Evolutionary conservation across 768 basidiomycete species (phyloP).

Genomic region (Dentipellis fragilis): DNA sequence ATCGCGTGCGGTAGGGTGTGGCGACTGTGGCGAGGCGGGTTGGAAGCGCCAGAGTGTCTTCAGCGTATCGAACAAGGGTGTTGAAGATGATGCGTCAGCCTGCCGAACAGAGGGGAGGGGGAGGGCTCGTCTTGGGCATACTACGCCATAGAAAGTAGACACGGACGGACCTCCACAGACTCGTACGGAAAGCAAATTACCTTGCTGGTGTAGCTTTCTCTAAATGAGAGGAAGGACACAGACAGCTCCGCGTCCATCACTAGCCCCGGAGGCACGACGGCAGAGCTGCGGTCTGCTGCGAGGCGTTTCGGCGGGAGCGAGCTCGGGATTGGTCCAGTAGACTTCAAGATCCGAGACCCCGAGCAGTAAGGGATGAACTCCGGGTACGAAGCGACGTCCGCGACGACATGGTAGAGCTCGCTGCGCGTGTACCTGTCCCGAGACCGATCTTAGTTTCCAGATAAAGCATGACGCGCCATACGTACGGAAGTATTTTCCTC

Average conservation of each 20-base stretch:
- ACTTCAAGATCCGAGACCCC: conserved; percentile 49
- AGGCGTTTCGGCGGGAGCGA: conserved; percentile 18
- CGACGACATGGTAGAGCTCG: conserved; percentile 79
- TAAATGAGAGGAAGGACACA: conserved; percentile 80
- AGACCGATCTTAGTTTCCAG: conserved; percentile 4
- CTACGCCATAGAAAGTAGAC: neutral
- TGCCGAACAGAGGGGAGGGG: conserved; percentile 19
- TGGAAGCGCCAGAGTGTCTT: conserved; percentile 69
- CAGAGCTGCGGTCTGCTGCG: conserved; percentile 18
- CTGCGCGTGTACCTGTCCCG: conserved; percentile 57
- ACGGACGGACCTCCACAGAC: conserved; percentile 61
- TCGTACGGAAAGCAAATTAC: conserved; percentile 75
- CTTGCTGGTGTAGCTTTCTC: conserved; percentile 78
- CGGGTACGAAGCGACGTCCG: conserved; percentile 80
- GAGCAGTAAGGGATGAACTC: conserved; percentile 87
- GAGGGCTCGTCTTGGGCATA: conserved; percentile 1
- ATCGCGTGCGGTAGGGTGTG: conserved; percentile 23
- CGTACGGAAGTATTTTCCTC: conserved; percentile 82
- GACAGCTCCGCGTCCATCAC: conserved; percentile 78
- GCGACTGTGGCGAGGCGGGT: conserved; percentile 36
- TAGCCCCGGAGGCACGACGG: conserved; percentile 18
- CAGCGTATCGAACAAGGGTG: conserved; percentile 64
- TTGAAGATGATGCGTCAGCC: conserved; percentile 65
- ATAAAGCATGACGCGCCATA: conserved; percentile 12
- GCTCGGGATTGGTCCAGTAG: neutral